phyloP scores from a whole-genome alignment of 192 early-diverging fungal species.

The Coemansia sp. region DNA sequence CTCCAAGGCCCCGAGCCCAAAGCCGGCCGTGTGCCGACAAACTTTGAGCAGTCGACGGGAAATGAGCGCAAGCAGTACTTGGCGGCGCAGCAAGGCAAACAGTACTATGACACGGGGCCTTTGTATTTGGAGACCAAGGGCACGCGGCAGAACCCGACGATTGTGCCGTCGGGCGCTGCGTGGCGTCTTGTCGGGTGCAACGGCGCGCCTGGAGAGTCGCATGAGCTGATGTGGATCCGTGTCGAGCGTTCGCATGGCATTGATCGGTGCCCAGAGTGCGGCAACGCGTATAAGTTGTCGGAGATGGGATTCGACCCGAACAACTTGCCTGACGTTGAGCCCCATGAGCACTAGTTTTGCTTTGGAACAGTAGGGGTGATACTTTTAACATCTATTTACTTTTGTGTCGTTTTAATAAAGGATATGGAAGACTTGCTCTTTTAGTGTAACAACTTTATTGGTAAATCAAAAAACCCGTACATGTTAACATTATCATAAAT shows the following conservation, averaged over 20 bases:
- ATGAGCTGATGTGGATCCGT: constrained; percentile 88
- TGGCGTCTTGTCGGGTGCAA: constrained; percentile 87
- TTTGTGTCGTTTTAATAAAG: no score
- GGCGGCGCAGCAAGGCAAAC: constrained; percentile 77
- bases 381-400: no score
- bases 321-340: constrained; percentile 21
- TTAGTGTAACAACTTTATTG: no score
- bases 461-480: no score
- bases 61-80: constrained; percentile 87
- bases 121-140: constrained; percentile 69
- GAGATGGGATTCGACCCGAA: constrained; percentile 44
- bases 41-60: constrained; percentile 88
- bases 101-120: constrained; percentile 85
- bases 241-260: constrained; percentile 73
- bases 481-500: no score
- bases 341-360: constrained; percentile 7
- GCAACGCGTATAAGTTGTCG: constrained; percentile 70
- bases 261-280: constrained; percentile 96
- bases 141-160: constrained; percentile 80
- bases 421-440: no score
- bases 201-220: constrained; percentile 92
- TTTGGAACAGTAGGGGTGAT: neutral
- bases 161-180: constrained; percentile 77
- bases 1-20: constrained; percentile 62
- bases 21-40: constrained; percentile 72